Conservation (phyloP, 257 asterid species). For the Scutellaria barbata region DNA sequence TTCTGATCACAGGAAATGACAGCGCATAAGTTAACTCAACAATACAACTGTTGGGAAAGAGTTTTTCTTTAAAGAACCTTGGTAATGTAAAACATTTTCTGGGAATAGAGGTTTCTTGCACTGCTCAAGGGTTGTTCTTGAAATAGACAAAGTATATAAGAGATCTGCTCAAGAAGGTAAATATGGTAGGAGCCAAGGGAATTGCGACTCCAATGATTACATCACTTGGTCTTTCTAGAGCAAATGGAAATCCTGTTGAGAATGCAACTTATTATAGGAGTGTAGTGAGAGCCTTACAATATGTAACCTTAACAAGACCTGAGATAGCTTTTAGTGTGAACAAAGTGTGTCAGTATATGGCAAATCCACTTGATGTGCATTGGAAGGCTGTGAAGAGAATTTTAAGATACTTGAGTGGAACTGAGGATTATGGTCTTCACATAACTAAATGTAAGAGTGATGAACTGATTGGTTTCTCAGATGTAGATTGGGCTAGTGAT, state of each 20-base stretch:
- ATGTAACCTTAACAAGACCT: not conserved
- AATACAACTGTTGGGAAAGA: no score
- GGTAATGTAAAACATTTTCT: no score
- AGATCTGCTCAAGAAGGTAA: no score
- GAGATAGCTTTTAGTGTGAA: not conserved
- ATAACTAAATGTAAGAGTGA: not conserved
- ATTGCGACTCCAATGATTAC: no score
- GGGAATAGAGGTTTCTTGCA: no score
- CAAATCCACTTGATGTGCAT: not conserved
- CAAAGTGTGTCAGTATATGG: not conserved
- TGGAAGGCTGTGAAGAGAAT: not conserved
- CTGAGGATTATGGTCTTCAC: not conserved
- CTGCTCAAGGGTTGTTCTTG: no score
- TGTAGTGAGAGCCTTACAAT: not conserved
- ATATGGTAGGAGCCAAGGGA: no score
- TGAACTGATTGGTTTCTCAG: not conserved
- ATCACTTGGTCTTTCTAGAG: rapidly evolving
- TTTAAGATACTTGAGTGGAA: not conserved
- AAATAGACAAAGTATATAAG: no score
- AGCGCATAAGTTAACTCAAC: rapidly evolving
- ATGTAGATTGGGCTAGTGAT: not conserved
- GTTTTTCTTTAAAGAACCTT: no score
- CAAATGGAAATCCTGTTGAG: no score
- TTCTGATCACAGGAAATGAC: not conserved
- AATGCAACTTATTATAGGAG: no score